Evolutionary conservation across 2,329 filamentous ascomycete species (phyloP).

Genomic region (Scolecobasidium constrictum): DNA sequence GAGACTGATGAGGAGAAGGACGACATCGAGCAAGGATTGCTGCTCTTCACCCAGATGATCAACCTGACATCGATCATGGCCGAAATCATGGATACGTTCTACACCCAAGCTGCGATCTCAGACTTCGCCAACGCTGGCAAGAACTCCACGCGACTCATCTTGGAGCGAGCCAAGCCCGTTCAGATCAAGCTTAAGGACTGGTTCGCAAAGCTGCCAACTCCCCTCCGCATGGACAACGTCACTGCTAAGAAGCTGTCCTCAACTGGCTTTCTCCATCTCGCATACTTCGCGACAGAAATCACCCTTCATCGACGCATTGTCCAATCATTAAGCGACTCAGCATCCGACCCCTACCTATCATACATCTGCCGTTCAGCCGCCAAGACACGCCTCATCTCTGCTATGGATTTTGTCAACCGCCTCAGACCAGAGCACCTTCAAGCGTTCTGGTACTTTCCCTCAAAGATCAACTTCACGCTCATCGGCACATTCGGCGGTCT

Average conservation of each 20-base stretch:
- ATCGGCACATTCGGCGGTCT: conserved; percentile 90
- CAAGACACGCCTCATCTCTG: conserved; percentile 86
- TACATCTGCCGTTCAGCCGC: conserved; percentile 90
- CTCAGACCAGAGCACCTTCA: conserved; percentile 75
- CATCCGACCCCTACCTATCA: conserved; percentile 63
- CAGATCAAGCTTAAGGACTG: conserved; percentile 75
- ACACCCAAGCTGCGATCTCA: conserved; percentile 66
- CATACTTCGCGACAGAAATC: conserved; percentile 90
- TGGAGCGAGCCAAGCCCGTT: conserved; percentile 69
- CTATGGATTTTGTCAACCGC: conserved; percentile 95
- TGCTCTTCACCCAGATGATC: conserved; percentile 66
- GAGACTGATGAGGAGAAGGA: conserved; percentile 45
- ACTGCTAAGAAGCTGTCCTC: conserved; percentile 32
- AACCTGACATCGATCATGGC: conserved; percentile 63
- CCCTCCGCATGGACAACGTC: conserved; percentile 52
- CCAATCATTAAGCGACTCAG: conserved; percentile 8
- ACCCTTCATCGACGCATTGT: conserved; percentile 42
- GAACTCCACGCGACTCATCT: conserved; percentile 61
- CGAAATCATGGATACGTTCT: conserved; percentile 75
- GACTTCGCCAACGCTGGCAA: conserved; percentile 54
- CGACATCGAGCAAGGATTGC: conserved; percentile 56
- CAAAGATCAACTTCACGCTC: conserved; percentile 82
- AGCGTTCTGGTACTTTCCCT: conserved; percentile 89
- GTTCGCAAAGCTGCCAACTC: conserved; percentile 58
- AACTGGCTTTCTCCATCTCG: conserved; percentile 65